phyloP scores from a whole-genome alignment of 352 stramenopile species.

The Pythium chondricola region DNA sequence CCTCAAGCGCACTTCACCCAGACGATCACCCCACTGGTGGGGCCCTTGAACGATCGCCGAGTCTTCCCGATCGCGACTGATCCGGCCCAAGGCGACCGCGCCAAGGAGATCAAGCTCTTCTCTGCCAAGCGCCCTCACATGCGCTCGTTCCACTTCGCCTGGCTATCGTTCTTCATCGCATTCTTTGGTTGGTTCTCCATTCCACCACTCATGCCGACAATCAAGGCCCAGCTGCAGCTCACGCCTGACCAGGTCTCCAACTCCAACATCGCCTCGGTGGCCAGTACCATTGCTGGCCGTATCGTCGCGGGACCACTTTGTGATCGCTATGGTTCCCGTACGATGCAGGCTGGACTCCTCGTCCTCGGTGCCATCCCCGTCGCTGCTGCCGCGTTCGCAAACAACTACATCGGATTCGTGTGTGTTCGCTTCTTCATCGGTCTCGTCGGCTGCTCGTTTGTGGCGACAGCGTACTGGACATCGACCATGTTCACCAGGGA shows the following conservation, averaged over 20 bases:
- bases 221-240: slow-evolving; percentile 77
- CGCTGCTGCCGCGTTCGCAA: slow-evolving; percentile 70
- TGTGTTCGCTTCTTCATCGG: slow-evolving; percentile 91
- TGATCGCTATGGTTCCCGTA: slow-evolving; percentile 85
- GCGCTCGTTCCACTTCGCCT: slow-evolving; percentile 88
- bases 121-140: slow-evolving; percentile 81
- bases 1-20: neutral
- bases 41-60: neutral
- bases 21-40: neutral
- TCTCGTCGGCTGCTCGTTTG: slow-evolving; percentile 87
- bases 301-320: slow-evolving; percentile 86
- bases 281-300: slow-evolving; percentile 85
- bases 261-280: slow-evolving; percentile 85
- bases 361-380: slow-evolving; percentile 75
- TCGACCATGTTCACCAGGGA: slow-evolving; percentile 91
- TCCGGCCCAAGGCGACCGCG: slow-evolving; percentile 8
- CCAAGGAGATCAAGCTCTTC: slow-evolving; percentile 38
- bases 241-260: slow-evolving; percentile 77
- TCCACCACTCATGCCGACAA: slow-evolving; percentile 86
- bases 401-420: slow-evolving; percentile 57
- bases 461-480: slow-evolving; percentile 91
- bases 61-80: neutral
- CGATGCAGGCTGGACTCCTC: slow-evolving; percentile 74
- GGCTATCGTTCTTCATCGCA: slow-evolving; percentile 90
- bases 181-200: slow-evolving; percentile 94